Evolutionary conservation across 441 rosid species (phyloP).

Genomic region (Kokia cookei): DNA sequence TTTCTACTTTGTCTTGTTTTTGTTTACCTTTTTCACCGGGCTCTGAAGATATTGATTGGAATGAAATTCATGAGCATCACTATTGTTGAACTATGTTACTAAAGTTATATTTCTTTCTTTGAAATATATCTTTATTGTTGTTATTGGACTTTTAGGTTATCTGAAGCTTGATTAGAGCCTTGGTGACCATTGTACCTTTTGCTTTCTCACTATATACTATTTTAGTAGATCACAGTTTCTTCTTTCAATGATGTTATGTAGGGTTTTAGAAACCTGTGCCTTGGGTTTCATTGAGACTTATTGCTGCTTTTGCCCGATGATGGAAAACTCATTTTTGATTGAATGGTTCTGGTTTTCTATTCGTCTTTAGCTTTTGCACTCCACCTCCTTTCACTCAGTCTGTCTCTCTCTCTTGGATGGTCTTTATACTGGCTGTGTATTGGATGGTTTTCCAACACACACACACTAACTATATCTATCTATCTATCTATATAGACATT

Average conservation of each 20-base stretch:
- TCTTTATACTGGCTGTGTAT: background rate
- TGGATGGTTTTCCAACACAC: background rate
- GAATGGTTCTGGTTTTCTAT: background rate
- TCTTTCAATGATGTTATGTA: background rate
- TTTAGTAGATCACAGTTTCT: background rate
- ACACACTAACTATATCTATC: background rate
- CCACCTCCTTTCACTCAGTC: background rate
- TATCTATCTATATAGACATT: background rate
- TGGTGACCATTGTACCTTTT: background rate
- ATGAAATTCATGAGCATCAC: background rate
- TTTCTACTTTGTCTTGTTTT: background rate
- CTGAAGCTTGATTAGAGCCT: background rate
- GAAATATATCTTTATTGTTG: background rate
- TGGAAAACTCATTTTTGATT: background rate
- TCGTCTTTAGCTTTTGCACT: constrained; percentile 5
- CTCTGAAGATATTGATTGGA: background rate
- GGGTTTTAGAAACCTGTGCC: background rate
- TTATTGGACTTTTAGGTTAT: background rate
- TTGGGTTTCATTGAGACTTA: background rate
- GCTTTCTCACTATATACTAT: background rate
- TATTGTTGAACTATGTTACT: background rate
- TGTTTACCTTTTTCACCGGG: background rate
- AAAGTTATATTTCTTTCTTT: background rate
- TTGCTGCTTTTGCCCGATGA: background rate
- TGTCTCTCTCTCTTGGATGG: background rate